Conservation (phyloP, 768 basidiomycete species). For the Pisolithus microcarpus region DNA sequence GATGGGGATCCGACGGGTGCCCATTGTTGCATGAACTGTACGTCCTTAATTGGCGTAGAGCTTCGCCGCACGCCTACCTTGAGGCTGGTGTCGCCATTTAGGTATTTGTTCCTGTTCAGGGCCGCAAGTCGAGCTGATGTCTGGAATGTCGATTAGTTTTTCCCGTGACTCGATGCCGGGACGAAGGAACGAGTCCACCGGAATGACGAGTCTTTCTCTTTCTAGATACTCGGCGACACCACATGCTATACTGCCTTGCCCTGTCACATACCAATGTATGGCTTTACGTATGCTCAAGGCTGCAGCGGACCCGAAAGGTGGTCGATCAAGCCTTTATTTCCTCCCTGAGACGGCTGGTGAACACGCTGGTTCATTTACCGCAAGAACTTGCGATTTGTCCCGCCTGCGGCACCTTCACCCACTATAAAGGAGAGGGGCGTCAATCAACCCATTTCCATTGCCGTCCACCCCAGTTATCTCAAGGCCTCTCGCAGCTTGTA, state of each 20-base stretch:
- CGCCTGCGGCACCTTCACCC: neutral
- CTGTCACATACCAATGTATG: neutral
- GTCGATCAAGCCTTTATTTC: constrained; percentile 3
- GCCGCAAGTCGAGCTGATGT: constrained; percentile 16
- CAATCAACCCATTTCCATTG: constrained; percentile 17
- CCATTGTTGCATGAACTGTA: constrained; percentile 21
- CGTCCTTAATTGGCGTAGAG: constrained; percentile 21
- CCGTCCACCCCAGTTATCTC: constrained; percentile 19
- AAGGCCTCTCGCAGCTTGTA: constrained; percentile 17
- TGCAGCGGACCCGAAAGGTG: constrained; percentile 22
- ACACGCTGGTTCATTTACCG: neutral
- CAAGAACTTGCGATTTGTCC: neutral
- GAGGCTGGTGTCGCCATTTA: constrained; percentile 25
- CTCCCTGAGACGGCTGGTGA: neutral
- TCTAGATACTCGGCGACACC: neutral
- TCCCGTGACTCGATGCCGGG: constrained; percentile 5
- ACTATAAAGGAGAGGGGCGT: constrained; percentile 18
- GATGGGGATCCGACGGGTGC: constrained; percentile 22
- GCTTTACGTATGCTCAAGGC: constrained; percentile 4
- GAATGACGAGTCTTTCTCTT: neutral
- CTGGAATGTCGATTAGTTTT: constrained; percentile 8
- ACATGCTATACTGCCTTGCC: neutral
- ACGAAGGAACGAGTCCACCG: constrained; percentile 8
- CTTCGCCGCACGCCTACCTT: constrained; percentile 27
- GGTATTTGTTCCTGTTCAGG: constrained; percentile 25